Percentiles rank a stretch among this genome's conserved stretches.
Evolutionary conservation across 2,329 filamentous ascomycete genomes (phyloP).

Genomic region (Penicillium sp.): DNA sequence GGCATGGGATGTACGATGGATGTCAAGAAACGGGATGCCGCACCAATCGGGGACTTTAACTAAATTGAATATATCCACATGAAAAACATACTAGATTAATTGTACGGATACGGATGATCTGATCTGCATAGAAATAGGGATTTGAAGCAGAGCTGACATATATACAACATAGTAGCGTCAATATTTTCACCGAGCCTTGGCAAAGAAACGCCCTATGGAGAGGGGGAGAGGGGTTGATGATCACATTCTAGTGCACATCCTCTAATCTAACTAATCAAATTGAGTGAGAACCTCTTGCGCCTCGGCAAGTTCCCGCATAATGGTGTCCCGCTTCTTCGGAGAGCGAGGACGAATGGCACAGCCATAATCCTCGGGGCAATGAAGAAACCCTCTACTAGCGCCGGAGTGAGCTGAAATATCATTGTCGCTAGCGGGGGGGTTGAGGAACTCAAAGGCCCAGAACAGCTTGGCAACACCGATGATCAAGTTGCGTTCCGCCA

Average conservation of each 20-base stretch:
- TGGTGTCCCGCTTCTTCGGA: neutral
- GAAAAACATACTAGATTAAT: neutral
- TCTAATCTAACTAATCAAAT: neutral
- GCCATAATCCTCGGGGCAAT: neutral
- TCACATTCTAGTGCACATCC: neutral
- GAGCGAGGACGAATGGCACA: neutral
- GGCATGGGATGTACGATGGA: neutral
- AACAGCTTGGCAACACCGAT: neutral
- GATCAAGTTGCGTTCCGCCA: neutral
- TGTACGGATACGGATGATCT: neutral
- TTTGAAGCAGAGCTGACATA: neutral
- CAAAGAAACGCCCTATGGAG: neutral
- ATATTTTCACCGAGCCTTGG: neutral
- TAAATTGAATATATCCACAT: neutral
- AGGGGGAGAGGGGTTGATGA: neutral
- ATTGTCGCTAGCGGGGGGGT: neutral
- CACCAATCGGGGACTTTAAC: neutral
- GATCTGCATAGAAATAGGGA: neutral
- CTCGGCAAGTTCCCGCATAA: neutral
- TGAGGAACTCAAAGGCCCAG: neutral
- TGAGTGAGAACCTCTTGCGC: neutral
- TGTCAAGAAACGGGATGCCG: no score
- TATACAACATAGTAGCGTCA: no score
- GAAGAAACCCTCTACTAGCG: neutral
- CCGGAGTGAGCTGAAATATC: neutral